These are phyloP conservation scores for Castanospermum australe DNA, from an alignment of 306 rosid genomes.

Conservation along the genomic window DNA sequence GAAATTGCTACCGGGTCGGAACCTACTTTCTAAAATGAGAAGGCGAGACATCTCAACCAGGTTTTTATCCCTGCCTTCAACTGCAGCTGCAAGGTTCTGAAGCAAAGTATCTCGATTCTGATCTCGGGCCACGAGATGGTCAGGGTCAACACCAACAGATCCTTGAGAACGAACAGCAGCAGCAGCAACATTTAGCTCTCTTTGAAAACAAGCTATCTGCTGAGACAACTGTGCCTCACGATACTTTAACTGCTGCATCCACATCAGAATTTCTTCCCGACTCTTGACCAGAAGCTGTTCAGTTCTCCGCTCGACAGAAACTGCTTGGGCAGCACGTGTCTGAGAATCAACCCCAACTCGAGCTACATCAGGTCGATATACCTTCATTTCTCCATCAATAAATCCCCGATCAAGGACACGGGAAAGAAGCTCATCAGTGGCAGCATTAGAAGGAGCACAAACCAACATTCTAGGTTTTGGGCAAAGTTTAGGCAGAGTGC, in stretches of 20 bases:
- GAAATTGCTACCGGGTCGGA: constrained; percentile 77
- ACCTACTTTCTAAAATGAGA: constrained; percentile 79
- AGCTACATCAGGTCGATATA: constrained; percentile 97
- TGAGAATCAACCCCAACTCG: constrained; percentile 98
- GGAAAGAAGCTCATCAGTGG: constrained; percentile 97
- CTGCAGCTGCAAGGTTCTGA: constrained; percentile 89
- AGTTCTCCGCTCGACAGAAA: constrained; percentile 97
- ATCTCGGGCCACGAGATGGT: constrained; percentile 82
- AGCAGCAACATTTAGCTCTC: constrained; percentile 91
- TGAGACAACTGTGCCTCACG: constrained; percentile 81
- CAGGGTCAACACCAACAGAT: constrained; percentile 98
- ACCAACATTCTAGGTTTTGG: constrained; percentile 99
- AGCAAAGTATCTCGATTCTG: constrained; percentile 85
- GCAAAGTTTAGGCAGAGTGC: constrained; percentile 90
- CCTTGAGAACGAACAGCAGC: constrained; percentile 92
- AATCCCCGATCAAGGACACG: constrained; percentile 98
- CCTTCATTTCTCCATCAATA: constrained; percentile 99
- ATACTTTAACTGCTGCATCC: constrained; percentile 87
- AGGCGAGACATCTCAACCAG: constrained; percentile 96
- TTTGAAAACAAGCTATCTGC: constrained; percentile 75
- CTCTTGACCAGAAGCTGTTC: constrained; percentile 89
- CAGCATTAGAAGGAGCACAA: constrained; percentile 99
- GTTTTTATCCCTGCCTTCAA: constrained; percentile 89
- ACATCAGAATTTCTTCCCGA: constrained; percentile 78
- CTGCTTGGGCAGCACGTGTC: constrained; percentile 99